These are phyloP conservation scores for Penicillium soppii DNA, from an alignment of 495 filamentous ascomycete species.

Conservation along the genomic window DNA sequence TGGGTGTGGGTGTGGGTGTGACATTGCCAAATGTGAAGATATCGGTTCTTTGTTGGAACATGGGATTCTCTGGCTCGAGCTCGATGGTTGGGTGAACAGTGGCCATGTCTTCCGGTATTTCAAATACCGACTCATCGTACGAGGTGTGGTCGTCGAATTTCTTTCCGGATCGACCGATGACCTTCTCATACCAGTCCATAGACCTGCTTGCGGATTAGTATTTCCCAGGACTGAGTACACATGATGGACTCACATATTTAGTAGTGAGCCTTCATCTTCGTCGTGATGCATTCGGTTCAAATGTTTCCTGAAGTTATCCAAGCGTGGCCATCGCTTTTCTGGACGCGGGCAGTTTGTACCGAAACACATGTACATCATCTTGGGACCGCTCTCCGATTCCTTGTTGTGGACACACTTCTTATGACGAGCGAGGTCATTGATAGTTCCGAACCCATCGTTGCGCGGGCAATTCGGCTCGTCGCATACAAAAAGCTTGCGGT, in stretches of 20 bases:
- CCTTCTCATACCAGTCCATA: constrained; percentile 40
- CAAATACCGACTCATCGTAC: constrained; percentile 6
- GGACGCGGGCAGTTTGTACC: constrained; percentile 62
- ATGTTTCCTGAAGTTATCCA: constrained; percentile 92
- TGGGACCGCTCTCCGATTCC: constrained; percentile 49
- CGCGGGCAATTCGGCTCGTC: constrained; percentile 57
- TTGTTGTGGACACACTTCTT: constrained; percentile 66
- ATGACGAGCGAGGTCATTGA: constrained; percentile 77
- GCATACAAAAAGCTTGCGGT: constrained; percentile 74
- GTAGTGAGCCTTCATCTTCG: constrained; percentile 50
- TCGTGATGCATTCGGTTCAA: constrained; percentile 73
- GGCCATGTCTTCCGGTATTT: constrained; percentile 11
- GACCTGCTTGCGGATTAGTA: constrained; percentile 28
- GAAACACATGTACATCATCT: constrained; percentile 66
- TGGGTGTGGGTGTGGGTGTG: too few species aligned
- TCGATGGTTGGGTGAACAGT: constrained; percentile 7
- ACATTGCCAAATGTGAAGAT: constrained; percentile 4
- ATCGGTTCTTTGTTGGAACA: not conserved
- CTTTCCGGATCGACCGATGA: constrained; percentile 7
- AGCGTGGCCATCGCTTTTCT: constrained; percentile 78
- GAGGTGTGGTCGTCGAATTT: constrained; percentile 8
- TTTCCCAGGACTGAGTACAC: not conserved
- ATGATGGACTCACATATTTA: constrained; percentile 49
- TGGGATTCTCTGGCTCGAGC: constrained; percentile 7
- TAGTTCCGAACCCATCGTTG: constrained; percentile 72